Conservation (phyloP, 495 filamentous ascomycete species). For the Aspergillus homomorphus region DNA sequence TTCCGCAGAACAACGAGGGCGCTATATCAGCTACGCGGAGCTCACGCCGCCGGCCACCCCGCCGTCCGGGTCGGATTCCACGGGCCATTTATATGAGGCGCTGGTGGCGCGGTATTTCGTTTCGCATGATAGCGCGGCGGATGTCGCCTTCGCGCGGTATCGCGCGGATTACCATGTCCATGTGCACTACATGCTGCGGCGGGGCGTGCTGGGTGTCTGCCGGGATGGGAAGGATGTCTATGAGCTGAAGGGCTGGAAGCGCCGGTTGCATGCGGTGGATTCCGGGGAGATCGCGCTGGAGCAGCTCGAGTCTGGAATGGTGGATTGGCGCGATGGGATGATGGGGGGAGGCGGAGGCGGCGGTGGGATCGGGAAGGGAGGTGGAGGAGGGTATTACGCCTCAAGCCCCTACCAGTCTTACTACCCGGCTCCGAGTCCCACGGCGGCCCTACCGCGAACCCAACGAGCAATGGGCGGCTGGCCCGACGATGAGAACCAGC, state of each 20-base stretch:
- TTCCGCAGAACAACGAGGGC: constrained; percentile 20
- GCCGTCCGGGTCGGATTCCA: constrained; percentile 18
- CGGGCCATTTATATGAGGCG: background rate
- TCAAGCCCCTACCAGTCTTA: background rate
- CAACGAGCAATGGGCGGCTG: constrained; percentile 17
- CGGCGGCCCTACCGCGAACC: background rate
- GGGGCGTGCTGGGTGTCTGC: constrained; percentile 27
- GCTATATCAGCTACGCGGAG: constrained; percentile 18
- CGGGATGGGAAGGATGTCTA: constrained; percentile 28
- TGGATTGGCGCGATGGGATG: background rate
- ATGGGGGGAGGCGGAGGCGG: background rate
- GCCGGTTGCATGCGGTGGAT: constrained; percentile 18
- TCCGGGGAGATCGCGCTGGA: background rate
- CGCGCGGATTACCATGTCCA: constrained; percentile 36
- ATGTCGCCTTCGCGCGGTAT: constrained; percentile 30
- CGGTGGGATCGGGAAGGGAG: background rate
- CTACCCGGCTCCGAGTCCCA: background rate
- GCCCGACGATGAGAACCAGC: constrained; percentile 20
- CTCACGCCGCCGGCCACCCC: constrained; percentile 21
- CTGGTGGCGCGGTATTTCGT: constrained; percentile 7
- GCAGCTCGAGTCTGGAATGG: background rate
- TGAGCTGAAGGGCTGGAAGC: constrained; percentile 27
- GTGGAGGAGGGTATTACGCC: background rate
- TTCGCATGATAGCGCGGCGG: too few species aligned
- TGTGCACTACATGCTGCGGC: constrained; percentile 28